A percentile compares a stretch with the other conserved stretches of the same genome.
These are phyloP conservation scores for Myxozyma monticola DNA, from an alignment of 805 yeast species.

Conservation along the genomic window DNA sequence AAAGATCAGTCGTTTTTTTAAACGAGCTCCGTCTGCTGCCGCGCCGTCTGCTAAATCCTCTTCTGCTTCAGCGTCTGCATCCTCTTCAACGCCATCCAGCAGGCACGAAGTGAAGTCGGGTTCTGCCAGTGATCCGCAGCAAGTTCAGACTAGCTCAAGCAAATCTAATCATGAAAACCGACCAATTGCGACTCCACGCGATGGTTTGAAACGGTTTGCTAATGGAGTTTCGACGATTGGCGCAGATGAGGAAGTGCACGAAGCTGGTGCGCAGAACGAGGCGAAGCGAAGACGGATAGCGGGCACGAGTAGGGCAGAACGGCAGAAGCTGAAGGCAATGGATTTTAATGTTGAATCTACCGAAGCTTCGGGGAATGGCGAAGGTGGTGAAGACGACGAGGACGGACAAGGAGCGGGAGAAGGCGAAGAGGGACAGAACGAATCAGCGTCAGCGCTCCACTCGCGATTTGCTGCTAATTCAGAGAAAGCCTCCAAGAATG, in stretches of 20 bases:
- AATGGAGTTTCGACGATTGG: background rate
- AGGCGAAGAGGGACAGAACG: conserved; percentile 1
- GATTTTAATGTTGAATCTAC: too few relatives aligned
- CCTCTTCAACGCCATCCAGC: background rate
- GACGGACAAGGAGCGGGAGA: background rate
- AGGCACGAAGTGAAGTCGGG: too few relatives aligned
- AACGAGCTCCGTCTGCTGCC: too few relatives aligned
- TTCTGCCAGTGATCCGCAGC: background rate
- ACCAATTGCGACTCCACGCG: background rate
- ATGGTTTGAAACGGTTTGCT: conserved; percentile 5
- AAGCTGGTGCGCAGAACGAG: background rate
- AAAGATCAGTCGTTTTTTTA: background rate
- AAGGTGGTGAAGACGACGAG: background rate
- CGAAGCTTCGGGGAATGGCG: background rate
- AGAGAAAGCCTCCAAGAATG: background rate
- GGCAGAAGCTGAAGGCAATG: background rate
- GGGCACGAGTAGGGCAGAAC: background rate
- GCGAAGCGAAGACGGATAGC: conserved; percentile 9
- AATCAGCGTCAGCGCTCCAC: background rate
- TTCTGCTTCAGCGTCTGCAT: background rate
- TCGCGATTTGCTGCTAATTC: background rate
- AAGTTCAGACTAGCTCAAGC: background rate
- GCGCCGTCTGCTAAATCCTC: too few relatives aligned
- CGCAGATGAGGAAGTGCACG: background rate
- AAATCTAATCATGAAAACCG: background rate